These are phyloP conservation scores for Flaveria trinervia DNA, from an alignment of 129 eudicot genomes.

Conservation along the genomic window DNA sequence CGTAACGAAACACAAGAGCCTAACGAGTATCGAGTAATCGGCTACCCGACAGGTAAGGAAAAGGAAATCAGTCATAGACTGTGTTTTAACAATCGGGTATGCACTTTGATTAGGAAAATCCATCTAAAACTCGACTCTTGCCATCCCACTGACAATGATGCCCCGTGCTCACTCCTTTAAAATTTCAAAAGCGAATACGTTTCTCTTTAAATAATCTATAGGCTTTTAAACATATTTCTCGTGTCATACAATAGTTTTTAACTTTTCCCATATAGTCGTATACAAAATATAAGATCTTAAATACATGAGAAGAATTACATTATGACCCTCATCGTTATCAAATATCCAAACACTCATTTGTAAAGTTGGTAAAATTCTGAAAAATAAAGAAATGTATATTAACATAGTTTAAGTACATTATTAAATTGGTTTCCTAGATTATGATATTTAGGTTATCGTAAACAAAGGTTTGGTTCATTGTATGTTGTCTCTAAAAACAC, in stretches of 20 bases:
- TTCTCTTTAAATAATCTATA: not conserved
- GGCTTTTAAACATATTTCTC: not conserved
- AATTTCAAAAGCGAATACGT: too few relatives aligned
- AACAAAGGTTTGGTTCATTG: constrained; percentile 39
- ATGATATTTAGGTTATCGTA: constrained; percentile 39
- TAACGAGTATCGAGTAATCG: too few relatives aligned
- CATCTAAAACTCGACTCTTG: too few relatives aligned
- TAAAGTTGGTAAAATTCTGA: not conserved
- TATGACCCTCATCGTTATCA: not conserved
- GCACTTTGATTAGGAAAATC: too few relatives aligned
- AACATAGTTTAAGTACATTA: not conserved
- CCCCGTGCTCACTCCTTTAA: too few relatives aligned
- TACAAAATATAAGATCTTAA: not conserved
- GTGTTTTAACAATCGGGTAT: too few relatives aligned
- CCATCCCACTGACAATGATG: too few relatives aligned
- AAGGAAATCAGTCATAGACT: too few relatives aligned
- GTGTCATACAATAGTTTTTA: too few relatives aligned
- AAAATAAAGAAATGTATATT: not conserved
- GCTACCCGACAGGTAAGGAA: too few relatives aligned
- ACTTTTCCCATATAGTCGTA: too few relatives aligned
- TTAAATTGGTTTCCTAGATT: constrained; percentile 32
- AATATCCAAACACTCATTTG: not conserved
- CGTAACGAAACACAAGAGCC: too few relatives aligned
- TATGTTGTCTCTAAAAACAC: constrained; percentile 35
- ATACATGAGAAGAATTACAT: not conserved